A percentile compares a stretch with the other conserved stretches of the same genome.
phyloP scores from a whole-genome alignment of 805 yeast genomes.

The Lachancea sp. region DNA sequence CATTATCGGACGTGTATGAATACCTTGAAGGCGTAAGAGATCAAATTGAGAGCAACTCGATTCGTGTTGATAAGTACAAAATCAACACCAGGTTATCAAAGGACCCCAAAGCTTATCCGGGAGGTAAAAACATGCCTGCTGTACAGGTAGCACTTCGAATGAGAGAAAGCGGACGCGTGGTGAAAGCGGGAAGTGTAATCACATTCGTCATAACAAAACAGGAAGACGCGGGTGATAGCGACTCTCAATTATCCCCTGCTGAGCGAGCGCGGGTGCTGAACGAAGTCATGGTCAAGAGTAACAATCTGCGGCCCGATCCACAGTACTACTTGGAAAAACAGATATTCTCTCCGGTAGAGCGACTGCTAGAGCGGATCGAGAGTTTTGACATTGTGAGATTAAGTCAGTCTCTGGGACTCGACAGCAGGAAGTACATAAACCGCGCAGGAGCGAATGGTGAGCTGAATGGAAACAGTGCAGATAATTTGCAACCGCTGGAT shows the following conservation, averaged over 20 bases:
- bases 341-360: constrained; percentile 81
- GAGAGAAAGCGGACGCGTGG: constrained; percentile 74
- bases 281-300: constrained; percentile 54
- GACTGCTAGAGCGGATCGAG: constrained; percentile 77
- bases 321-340: constrained; percentile 81
- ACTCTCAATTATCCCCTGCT: constrained; percentile 40
- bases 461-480: constrained; percentile 24
- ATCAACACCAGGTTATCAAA: constrained; percentile 86
- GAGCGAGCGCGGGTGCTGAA: constrained; percentile 79
- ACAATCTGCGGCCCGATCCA: constrained; percentile 61
- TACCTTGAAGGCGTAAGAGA: constrained; percentile 56
- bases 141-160: constrained; percentile 86
- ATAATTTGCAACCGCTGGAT: constrained; percentile 65
- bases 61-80: constrained; percentile 60
- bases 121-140: constrained; percentile 75
- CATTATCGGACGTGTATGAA: constrained; percentile 62
- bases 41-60: constrained; percentile 53
- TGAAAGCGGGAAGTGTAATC: constrained; percentile 84
- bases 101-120: constrained; percentile 79
- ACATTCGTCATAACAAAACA: constrained; percentile 68
- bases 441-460: constrained; percentile 29
- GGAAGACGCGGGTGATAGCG: constrained; percentile 31
- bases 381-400: constrained; percentile 78
- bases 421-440: constrained; percentile 52
- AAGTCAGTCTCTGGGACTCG: constrained; percentile 73